Evolutionary conservation across 768 basidiomycete species (phyloP).

Genomic region (Termitomyces titanicus): DNA sequence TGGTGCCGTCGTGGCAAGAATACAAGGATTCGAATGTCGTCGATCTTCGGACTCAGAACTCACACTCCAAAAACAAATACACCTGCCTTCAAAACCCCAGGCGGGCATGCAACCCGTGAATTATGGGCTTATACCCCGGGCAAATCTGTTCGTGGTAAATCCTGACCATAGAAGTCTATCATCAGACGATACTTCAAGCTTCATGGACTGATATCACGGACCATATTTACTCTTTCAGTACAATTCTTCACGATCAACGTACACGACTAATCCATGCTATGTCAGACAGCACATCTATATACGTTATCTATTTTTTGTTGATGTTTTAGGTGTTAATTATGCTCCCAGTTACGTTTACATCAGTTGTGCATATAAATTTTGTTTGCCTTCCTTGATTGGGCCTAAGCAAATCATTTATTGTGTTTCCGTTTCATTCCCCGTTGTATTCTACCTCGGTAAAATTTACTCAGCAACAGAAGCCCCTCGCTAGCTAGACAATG

Average conservation of each 20-base stretch:
- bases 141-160: slow-evolving; percentile 71
- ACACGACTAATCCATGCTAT: slow-evolving; percentile 6
- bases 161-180: slow-evolving; percentile 42
- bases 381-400: too few species aligned
- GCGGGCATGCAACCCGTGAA: slow-evolving; percentile 32
- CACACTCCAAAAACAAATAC: slow-evolving; percentile 36
- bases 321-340: too few species aligned
- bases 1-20: slow-evolving; percentile 43
- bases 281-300: neutral
- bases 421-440: too few species aligned
- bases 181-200: slow-evolving; percentile 10
- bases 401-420: too few species aligned
- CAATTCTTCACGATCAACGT: slow-evolving; percentile 1
- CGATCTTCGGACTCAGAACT: slow-evolving; percentile 44
- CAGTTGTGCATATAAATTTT: too few species aligned
- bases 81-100: slow-evolving; percentile 35
- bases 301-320: neutral
- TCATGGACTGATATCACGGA: slow-evolving; percentile 11
- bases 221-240: neutral
- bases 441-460: slow-evolving; percentile 2
- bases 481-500: neutral
- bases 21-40: slow-evolving; percentile 57
- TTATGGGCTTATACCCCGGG: slow-evolving; percentile 64
- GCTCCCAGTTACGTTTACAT: too few species aligned
- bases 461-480: neutral